A percentile compares a stretch with the other conserved stretches of the same genome.
These are phyloP conservation scores for Pseudozyma sp. DNA, from an alignment of 1,284 basidiomycete genomes.

Conservation along the genomic window DNA sequence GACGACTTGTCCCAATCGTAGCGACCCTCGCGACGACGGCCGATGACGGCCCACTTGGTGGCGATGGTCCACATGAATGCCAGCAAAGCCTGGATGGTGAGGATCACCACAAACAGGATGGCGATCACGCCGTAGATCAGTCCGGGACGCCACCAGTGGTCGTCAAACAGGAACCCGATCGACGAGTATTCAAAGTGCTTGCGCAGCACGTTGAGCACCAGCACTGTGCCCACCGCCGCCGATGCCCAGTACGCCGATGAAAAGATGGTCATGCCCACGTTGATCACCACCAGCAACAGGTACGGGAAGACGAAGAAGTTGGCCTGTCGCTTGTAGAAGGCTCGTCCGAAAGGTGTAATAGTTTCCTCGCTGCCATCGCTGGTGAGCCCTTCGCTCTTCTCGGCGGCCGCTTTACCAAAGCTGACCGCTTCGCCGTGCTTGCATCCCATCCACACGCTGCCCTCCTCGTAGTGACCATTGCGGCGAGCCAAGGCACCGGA, in stretches of 20 bases:
- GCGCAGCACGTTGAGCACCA: slow-evolving; percentile 62
- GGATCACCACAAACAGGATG: slow-evolving; percentile 63
- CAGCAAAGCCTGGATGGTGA: slow-evolving; percentile 59
- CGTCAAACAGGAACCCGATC: slow-evolving; percentile 55
- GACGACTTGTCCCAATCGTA: slow-evolving; percentile 69
- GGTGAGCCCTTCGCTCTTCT: slow-evolving; percentile 49
- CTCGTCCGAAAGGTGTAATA: slow-evolving; percentile 68
- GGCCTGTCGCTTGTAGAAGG: slow-evolving; percentile 68
- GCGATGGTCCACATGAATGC: slow-evolving; percentile 64
- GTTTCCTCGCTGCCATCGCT: slow-evolving; percentile 58
- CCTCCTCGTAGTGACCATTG: slow-evolving; percentile 67
- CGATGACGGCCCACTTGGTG: slow-evolving; percentile 68
- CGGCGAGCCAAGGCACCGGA: slow-evolving; percentile 66
- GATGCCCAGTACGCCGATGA: slow-evolving; percentile 67
- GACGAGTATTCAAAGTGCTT: slow-evolving; percentile 45
- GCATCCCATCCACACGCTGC: slow-evolving; percentile 68
- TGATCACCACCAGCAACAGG: slow-evolving; percentile 66
- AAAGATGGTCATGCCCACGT: slow-evolving; percentile 63
- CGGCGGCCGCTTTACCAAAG: slow-evolving; percentile 62
- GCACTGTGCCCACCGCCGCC: slow-evolving; percentile 64
- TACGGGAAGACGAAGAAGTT: slow-evolving; percentile 69
- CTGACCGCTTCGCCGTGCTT: slow-evolving; percentile 69
- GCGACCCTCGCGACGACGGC: slow-evolving; percentile 66
- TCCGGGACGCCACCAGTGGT: slow-evolving; percentile 68
- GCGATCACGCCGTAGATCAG: slow-evolving; percentile 64